Evolutionary conservation across 768 basidiomycete species (phyloP), one percentile per base, ranked within the genome.

Genomic region (Baorangia bicolor): DNA sequence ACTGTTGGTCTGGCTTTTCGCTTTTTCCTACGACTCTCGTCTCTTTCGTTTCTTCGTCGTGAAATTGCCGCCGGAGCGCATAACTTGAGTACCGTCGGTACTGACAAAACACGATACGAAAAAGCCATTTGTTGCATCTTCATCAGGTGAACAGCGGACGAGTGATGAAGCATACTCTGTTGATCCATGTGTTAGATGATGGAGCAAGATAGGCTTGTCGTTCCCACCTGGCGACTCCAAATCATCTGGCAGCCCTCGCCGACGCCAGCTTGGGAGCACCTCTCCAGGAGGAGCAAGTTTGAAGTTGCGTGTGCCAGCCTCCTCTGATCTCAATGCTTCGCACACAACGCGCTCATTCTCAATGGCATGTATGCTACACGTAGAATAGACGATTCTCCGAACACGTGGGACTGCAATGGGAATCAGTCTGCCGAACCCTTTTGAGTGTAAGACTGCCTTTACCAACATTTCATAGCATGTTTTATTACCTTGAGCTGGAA

Each of bases 331-430:
- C 42, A 98, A 78, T 4, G 88, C 87, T 51, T 82, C 77, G 8
- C 82, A 76, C 10, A 98, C 91, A 53, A 98, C 97, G 55, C 85
- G 85, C 69, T 99, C 97, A 71, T 99, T 95, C 68, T 99, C 97
- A 39, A 81, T 81, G 14, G 90, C 82, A 71, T 98, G 88, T 44
- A 97, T 78, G 59, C 94, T 97, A 69, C 96, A 99, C n/a, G 97
- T 99, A 23, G 95, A 98, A 72, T 99, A 98, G 27, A 94, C 94
- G 63, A 99, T 92, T 63, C 82, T 85, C 55, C 78, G 73, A 34
- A 86, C 90, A 38, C 78, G 77, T 2, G 92, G 87, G 71, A 95
- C 94, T 96, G 60, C 20, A 47, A 27, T 38, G 39, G 28, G 39
- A 30, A 45, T 53, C 34, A 69, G 58, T 34, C 27, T 47, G 47